Percentiles rank a stretch among this genome's conserved stretches.
phyloP scores from a whole-genome alignment of 1,139 yeast genomes.

The Arxiozyma slooffiae region DNA sequence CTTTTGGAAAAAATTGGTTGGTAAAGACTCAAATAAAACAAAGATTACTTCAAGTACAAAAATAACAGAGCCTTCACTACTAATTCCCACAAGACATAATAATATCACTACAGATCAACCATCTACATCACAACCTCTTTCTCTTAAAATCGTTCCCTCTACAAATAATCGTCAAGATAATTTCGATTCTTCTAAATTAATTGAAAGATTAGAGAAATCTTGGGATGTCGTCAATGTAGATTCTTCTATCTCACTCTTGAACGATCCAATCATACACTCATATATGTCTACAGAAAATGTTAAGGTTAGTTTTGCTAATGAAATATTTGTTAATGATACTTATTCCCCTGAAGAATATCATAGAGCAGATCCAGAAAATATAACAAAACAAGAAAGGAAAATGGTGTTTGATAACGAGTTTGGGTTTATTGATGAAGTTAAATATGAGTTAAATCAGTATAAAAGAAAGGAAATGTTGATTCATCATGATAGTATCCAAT shows the following conservation, averaged over 20 bases:
- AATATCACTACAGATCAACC: background rate
- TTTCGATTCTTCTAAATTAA: slow-evolving; percentile 6
- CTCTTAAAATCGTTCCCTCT: background rate
- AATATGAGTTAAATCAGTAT: slow-evolving; percentile 25
- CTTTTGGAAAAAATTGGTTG: slow-evolving; percentile 11
- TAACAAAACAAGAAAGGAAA: background rate
- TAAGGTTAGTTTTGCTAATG: slow-evolving; percentile 14
- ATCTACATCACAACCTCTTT: background rate
- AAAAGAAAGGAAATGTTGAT: slow-evolving; percentile 27
- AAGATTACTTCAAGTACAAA: background rate
- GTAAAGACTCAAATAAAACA: background rate
- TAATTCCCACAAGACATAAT: background rate
- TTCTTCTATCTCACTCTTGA: background rate
- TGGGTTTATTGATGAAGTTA: slow-evolving; percentile 13
- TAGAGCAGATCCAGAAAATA: slow-evolving; percentile 21
- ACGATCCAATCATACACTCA: slow-evolving; percentile 4
- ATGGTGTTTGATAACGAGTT: slow-evolving; percentile 3
- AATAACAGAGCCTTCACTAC: background rate
- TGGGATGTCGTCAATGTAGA: slow-evolving; percentile 21
- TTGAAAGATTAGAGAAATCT: slow-evolving; percentile 14
- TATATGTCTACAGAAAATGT: slow-evolving; percentile 4
- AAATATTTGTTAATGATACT: slow-evolving; percentile 17
- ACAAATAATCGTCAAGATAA: background rate
- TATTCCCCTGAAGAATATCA: slow-evolving; percentile 21
- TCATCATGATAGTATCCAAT: slow-evolving; percentile 22